These are phyloP conservation scores for Protomyces inundatus DNA, from an alignment of 1,139 yeast species.

Conservation along the genomic window DNA sequence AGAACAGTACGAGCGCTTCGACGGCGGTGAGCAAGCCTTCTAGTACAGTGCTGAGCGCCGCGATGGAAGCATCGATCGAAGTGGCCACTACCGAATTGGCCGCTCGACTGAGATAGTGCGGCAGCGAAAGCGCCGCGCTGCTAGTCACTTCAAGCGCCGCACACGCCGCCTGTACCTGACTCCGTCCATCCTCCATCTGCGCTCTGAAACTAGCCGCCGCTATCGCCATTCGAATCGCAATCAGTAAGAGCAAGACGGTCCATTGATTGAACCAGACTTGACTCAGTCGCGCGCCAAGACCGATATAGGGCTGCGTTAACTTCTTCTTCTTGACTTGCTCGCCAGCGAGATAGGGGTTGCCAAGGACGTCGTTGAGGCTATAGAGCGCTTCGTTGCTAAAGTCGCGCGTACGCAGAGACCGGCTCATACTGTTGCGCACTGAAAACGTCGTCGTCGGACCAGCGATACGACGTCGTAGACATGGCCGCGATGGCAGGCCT, in stretches of 20 bases:
- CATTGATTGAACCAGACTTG: constrained; percentile 39
- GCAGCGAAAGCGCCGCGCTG: constrained; percentile 46
- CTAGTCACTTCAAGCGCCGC: constrained; percentile 47
- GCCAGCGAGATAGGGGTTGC: background rate
- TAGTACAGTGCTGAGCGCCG: constrained; percentile 44
- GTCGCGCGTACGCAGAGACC: background rate
- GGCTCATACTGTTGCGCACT: background rate
- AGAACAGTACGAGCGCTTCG: constrained; percentile 57
- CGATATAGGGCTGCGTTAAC: constrained; percentile 36
- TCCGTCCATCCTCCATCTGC: constrained; percentile 35
- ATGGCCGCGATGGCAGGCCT: no score
- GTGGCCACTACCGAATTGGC: constrained; percentile 51
- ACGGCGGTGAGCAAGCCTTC: constrained; percentile 51
- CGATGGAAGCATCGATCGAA: constrained; percentile 47
- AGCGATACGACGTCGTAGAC: no score
- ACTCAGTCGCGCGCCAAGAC: constrained; percentile 38
- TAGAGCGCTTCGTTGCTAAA: background rate
- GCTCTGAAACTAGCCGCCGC: constrained; percentile 34
- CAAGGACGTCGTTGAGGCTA: background rate
- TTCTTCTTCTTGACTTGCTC: background rate
- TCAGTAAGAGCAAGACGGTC: constrained; percentile 37
- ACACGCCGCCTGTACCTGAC: constrained; percentile 42
- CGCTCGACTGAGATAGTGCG: constrained; percentile 52
- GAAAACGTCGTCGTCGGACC: no score
- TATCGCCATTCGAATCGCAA: constrained; percentile 38